Base-by-base conservation (phyloP, 306 rosid species). In the Quercus berberidifolia region DNA sequence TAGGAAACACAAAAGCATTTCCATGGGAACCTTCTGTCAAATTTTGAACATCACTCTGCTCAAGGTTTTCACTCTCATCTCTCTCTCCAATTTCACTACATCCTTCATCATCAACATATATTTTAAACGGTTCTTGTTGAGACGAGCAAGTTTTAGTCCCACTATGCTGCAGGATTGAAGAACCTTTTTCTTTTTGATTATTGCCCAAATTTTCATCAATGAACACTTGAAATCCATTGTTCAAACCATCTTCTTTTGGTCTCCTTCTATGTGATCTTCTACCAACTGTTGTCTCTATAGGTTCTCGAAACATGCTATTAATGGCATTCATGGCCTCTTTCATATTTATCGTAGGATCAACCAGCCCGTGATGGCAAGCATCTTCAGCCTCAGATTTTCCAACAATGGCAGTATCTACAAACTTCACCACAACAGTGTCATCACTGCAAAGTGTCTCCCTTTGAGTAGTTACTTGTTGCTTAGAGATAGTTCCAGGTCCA, bases 341-440 rank as follows among this genome's bases (percentile, higher is more conserved):
- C 98, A 93, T 90, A 78, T 95, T 95, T 85, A 95, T 82, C 7
- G 99, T 92, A 59, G 99, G 99, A 82, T 95, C 99, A 51, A 93
- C 93, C 80, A 93, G 78, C 59, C 99, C 98, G 75, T 90, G 94
- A 79, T 95, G 99, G 75, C 97, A 88, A 54, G 94, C 97, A 87
- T 92, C 86, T 88, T 95, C 99, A 65, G 91, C 90, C 83, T 80
- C 96, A 71, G 97, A 88, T 79, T 84, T 92, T 30, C 97, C 95
- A 52, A 82, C 92, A 79, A 94, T 84, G 77, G 97, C 92, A 69
- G 90, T 86, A 83, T 79, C 95, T 75, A 86, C 95, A 91, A 91
- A 94, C 82, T 89, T 94, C 75, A 33, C 90, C 46, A 90, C 90
- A 46, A 86, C 89, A 13, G 93, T 88, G 55, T 90, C 92, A n/a